phyloP scores from a whole-genome alignment of 352 stramenopile genomes.

The Pilasporangium apinafurcum region DNA sequence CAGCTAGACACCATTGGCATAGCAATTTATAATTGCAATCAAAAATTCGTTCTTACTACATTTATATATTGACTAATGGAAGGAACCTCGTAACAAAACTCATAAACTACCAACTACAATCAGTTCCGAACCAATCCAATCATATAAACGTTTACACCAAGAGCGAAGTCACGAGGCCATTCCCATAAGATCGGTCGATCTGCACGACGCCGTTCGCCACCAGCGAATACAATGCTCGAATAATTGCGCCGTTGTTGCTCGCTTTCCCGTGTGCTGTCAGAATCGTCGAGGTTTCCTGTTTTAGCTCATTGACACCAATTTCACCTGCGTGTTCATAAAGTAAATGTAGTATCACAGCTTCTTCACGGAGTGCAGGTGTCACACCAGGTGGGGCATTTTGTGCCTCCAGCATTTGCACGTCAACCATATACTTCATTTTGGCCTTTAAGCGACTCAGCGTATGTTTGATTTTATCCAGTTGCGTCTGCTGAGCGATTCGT shows the following conservation, averaged over 20 bases:
- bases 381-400: constrained; percentile 31
- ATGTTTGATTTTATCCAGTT: constrained; percentile 32
- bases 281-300: constrained; percentile 34
- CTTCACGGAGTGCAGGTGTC: constrained; percentile 39
- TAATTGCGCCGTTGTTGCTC: constrained; percentile 31
- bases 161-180: constrained; percentile 57
- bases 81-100: too few relatives aligned
- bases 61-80: too few relatives aligned
- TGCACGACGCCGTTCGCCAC: constrained; percentile 66
- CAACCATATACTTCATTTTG: constrained; percentile 66
- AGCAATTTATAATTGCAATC: too few relatives aligned
- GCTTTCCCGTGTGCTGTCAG: constrained; percentile 35
- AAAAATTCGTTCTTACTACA: too few relatives aligned
- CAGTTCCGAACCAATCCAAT: too few relatives aligned
- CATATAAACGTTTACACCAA: constrained; percentile 24
- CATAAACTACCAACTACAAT: too few relatives aligned
- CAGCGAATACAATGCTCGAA: constrained; percentile 60
- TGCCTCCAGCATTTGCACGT: constrained; percentile 46
- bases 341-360: constrained; percentile 56
- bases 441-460: constrained; percentile 35
- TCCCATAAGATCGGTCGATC: constrained; percentile 58
- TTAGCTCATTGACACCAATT: constrained; percentile 59
- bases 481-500: constrained; percentile 11
- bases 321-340: constrained; percentile 54
- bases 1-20: too few relatives aligned